Percentiles rank a stretch among this genome's conserved stretches.
phyloP scores from a whole-genome alignment of 345 rosid genomes.

The Jatropha curcas region DNA sequence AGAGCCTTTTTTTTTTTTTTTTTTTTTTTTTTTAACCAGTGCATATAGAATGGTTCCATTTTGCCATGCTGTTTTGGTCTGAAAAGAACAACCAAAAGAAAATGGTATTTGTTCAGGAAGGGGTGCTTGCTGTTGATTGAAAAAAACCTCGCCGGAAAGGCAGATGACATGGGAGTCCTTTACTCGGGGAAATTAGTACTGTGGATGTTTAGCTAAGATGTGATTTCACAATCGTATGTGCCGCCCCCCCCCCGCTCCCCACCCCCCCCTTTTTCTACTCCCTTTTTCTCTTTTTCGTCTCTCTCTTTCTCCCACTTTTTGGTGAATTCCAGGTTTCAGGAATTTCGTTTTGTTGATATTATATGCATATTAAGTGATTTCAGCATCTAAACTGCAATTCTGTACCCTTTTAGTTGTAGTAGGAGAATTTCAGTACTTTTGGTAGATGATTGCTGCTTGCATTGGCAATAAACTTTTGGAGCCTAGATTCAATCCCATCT shows the following conservation, averaged over 20 bases:
- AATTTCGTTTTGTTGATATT: background rate
- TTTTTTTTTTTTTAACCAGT: no score
- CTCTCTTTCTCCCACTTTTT: background rate
- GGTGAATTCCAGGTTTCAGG: background rate
- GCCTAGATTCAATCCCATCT: background rate
- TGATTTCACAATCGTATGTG: background rate
- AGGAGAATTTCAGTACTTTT: no score
- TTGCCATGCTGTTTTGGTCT: conserved; percentile 89
- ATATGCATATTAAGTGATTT: background rate
- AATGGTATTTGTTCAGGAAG: conserved; percentile 93
- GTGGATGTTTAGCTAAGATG: background rate
- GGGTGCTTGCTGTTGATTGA: conserved; percentile 55
- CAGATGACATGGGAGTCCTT: conserved; percentile 30
- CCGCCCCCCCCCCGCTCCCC: no score
- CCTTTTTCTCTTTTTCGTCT: no score
- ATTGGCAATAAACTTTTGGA: background rate
- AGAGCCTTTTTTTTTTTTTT: conserved; percentile 11
- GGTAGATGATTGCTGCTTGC: background rate
- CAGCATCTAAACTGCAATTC: background rate
- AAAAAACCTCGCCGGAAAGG: conserved; percentile 75
- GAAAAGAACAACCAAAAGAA: conserved; percentile 84
- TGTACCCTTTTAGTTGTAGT: no score
- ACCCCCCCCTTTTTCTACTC: no score
- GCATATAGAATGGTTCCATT: conserved; percentile 99
- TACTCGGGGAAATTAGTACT: background rate